These are phyloP conservation scores for Candida sanyaensis DNA, from an alignment of 1,139 yeast genomes.

Conservation along the genomic window DNA sequence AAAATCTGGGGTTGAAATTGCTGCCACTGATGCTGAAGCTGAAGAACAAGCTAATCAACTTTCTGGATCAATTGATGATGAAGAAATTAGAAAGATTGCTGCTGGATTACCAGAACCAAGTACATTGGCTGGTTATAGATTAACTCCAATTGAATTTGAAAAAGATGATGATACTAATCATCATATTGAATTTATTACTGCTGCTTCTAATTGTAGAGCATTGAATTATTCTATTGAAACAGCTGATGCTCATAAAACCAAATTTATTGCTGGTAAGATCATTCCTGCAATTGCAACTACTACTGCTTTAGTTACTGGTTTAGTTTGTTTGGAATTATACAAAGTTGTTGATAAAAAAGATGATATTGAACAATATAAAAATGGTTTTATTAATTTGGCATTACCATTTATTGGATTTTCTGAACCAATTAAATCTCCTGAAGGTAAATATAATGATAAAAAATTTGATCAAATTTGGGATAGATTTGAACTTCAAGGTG, in stretches of 20 bases:
- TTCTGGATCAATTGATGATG: constrained; percentile 57
- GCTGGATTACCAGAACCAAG: constrained; percentile 87
- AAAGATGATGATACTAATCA: constrained; percentile 97
- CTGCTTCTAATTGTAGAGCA: constrained; percentile 96
- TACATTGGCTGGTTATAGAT: constrained; percentile 82
- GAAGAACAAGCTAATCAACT: constrained; percentile 65
- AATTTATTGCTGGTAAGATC: constrained; percentile 88
- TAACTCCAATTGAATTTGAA: constrained; percentile 89
- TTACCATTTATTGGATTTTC: constrained; percentile 96
- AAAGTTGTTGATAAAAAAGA: constrained; percentile 78
- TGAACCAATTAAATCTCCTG: constrained; percentile 87
- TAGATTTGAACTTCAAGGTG: constrained; percentile 79
- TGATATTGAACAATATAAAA: constrained; percentile 85
- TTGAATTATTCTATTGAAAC: constrained; percentile 82
- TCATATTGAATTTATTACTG: constrained; percentile 95
- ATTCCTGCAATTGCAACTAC: constrained; percentile 99
- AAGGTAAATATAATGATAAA: constrained; percentile 79
- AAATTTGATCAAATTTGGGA: constrained; percentile 93
- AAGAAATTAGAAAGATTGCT: constrained; percentile 59
- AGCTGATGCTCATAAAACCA: constrained; percentile 75
- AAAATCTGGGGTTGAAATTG: constrained; percentile 74
- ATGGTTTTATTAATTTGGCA: constrained; percentile 92
- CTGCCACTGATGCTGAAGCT: constrained; percentile 86
- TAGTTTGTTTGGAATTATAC: constrained; percentile 88
- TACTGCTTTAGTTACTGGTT: constrained; percentile 93